Evolutionary conservation across 768 basidiomycete species (phyloP).

Genomic region (Neoboletus subvelutipes): DNA sequence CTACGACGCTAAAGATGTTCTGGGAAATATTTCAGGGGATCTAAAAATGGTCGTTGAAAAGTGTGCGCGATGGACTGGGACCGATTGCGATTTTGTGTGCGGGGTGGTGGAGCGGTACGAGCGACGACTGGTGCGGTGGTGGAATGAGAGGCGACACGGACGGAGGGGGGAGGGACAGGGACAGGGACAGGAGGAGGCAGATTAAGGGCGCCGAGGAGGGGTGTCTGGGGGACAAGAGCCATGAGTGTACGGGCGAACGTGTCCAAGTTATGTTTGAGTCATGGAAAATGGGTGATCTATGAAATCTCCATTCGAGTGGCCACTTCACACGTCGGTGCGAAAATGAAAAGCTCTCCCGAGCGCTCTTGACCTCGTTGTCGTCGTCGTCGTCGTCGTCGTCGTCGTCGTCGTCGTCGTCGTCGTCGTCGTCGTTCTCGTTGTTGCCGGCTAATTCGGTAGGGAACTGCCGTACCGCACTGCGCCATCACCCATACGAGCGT

Average conservation of each 20-base stretch:
- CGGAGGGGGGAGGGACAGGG: conserved; percentile 1
- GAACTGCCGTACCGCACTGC: conserved; percentile 12
- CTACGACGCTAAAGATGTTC: conserved; percentile 64
- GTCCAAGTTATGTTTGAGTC: neutral
- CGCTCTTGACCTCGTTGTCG: conserved; percentile 8
- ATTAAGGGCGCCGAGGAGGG: conserved; percentile 16
- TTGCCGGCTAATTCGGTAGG: conserved; percentile 22
- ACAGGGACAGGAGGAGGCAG: neutral
- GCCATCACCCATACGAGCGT: neutral
- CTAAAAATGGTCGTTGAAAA: conserved; percentile 50
- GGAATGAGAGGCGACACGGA: conserved; percentile 32
- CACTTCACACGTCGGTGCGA: conserved; percentile 15
- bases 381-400: conserved; percentile 6
- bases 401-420: conserved; percentile 9
- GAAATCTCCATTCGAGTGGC: neutral
- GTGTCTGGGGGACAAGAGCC: neutral
- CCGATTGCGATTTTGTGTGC: conserved; percentile 49
- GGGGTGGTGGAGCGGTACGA: conserved; percentile 66
- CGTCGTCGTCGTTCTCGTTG: conserved; percentile 1
- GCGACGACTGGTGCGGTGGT: conserved; percentile 55
- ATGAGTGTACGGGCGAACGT: neutral
- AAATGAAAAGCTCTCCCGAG: neutral
- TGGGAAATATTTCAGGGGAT: conserved; percentile 55
- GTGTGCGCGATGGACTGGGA: conserved; percentile 56
- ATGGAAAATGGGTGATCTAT: neutral